Evolutionary conservation across 371 early-diverging fungal genomes (phyloP), one percentile per base, ranked within the genome.

Genomic region (Coemansia sp.): DNA sequence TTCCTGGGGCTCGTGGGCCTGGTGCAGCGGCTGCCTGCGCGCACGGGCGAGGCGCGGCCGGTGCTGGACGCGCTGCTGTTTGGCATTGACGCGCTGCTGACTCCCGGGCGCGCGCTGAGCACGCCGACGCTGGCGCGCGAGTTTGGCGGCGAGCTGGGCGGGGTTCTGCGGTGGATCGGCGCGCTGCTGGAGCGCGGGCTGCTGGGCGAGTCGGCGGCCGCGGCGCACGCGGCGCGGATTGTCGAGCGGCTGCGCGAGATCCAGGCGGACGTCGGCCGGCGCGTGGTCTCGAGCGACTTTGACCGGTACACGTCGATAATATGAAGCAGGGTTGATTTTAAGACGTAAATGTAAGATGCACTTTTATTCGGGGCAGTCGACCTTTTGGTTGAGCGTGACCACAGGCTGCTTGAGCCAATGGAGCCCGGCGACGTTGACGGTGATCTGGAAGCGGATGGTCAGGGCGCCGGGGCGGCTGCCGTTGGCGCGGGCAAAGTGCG

Each of bases 391-490:
- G 13, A 73, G 52, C 8, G 74, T 73, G 39, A 73, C 74, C 1
- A 69, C 53, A 13, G 74, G 74, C 41, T 69, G 69, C 20, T 54
- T 60, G 53, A 73, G 35, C 73, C 73, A 73, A 5, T 62, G 62
- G 26, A 73, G 65, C 34, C 61, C 57, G 2, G 16, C 36, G 14
- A 68, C 69, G 34, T 73, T 62, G n/a, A 73, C 69, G 2, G 38
- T 64, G 47, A 73, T 60, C 36, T 73, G 73, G 62, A 73, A 73
- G 39, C 73, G 45, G 10, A 73, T 64, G 35, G 65, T 73, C 30
- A 73, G 58, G 0, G 63, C 57, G 2, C 68, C 69, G 0, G 69
- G 65, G 0, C 69, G 35, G 8, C 63, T 63, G 26, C 9, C 57
- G 13, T 14, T 51, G 1, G 34, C 30, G 11, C 10, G 16, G 14